Conservation (phyloP, 306 rosid genomes). For the Mimosa bimucronata region DNA sequence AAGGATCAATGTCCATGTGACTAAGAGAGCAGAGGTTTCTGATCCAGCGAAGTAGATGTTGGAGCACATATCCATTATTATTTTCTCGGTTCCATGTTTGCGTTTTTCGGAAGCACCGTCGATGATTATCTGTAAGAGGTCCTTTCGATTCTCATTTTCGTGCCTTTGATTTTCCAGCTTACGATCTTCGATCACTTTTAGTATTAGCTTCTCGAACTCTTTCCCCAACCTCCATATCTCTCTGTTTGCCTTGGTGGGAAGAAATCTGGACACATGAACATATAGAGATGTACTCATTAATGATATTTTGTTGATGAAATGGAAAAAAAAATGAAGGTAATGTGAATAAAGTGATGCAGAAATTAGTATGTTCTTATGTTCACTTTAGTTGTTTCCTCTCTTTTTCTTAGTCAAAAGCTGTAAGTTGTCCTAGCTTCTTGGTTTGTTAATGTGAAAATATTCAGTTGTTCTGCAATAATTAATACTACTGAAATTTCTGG, state of each 20-base stretch:
- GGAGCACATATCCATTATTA: conserved; percentile 43
- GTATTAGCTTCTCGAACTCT: too few relatives aligned
- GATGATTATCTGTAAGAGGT: conserved; percentile 36
- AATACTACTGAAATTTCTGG: neutral
- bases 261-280: conserved; percentile 29
- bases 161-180: too few relatives aligned
- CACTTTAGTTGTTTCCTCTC: neutral
- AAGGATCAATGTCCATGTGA: neutral
- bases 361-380: neutral
- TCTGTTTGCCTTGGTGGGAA: conserved; percentile 44
- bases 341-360: neutral
- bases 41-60: conserved; percentile 27
- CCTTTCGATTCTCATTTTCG: conserved; percentile 23
- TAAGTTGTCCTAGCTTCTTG: too few relatives aligned
- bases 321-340: neutral
- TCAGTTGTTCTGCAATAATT: neutral
- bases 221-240: too few relatives aligned
- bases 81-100: neutral
- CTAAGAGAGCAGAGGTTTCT: neutral
- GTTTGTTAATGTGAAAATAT: neutral
- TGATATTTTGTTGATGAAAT: neutral
- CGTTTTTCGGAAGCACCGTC: neutral
- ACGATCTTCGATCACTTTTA: too few relatives aligned
- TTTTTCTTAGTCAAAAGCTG: too few relatives aligned
- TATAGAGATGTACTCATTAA: neutral